phyloP scores from a whole-genome alignment of 805 yeast genomes.

The Saccharomycopsis lassenensis region DNA sequence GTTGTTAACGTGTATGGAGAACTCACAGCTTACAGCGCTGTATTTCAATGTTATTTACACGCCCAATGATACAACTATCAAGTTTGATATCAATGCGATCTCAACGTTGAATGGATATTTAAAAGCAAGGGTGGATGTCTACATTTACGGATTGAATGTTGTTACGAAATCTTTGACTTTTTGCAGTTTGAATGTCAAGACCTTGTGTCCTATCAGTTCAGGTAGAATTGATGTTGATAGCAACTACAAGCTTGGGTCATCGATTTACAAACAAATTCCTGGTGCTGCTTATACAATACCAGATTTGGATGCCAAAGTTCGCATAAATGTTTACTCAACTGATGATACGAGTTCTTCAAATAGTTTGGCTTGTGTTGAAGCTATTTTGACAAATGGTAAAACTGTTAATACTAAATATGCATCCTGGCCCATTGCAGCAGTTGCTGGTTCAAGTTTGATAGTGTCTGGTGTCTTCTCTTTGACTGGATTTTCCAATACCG shows the following conservation, averaged over 20 bases:
- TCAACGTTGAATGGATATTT: constrained; percentile 70
- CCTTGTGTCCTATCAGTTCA: constrained; percentile 73
- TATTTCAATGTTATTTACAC: constrained; percentile 65
- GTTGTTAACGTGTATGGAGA: constrained; percentile 81
- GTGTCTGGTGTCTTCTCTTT: constrained; percentile 83
- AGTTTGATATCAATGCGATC: constrained; percentile 64
- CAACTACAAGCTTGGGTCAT: constrained; percentile 30
- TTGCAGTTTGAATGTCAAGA: constrained; percentile 47
- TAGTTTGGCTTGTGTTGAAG: constrained; percentile 86
- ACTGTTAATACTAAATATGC: constrained; percentile 90
- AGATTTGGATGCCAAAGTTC: constrained; percentile 85
- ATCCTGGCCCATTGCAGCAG: constrained; percentile 92
- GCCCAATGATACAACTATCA: constrained; percentile 53
- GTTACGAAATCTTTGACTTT: constrained; percentile 44
- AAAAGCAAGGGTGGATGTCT: constrained; percentile 50
- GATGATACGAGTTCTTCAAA: constrained; percentile 34
- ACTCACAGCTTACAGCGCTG: constrained; percentile 79
- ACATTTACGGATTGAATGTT: constrained; percentile 72
- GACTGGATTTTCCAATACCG: constrained; percentile 82
- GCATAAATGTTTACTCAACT: constrained; percentile 49
- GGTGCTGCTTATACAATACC: constrained; percentile 83
- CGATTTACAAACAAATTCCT: constrained; percentile 50
- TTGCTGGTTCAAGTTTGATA: constrained; percentile 77
- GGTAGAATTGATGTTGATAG: constrained; percentile 74
- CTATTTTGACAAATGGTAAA: constrained; percentile 74